Evolutionary conservation across 2,329 filamentous ascomycete species (phyloP).

Genomic region (Pseudopyrenochaeta lycopersici): DNA sequence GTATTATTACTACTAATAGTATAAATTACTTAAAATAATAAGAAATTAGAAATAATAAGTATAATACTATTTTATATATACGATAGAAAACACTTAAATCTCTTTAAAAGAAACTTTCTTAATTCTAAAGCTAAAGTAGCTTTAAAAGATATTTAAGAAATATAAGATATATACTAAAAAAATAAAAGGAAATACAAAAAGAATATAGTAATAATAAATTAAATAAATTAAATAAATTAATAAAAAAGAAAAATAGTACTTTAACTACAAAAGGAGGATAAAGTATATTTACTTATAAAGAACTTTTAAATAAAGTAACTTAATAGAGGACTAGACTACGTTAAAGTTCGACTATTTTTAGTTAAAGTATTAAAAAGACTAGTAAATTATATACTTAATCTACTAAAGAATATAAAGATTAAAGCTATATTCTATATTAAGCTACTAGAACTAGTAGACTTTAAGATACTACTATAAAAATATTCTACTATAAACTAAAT

Average conservation of each 20-base stretch:
- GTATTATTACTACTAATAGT: constrained; percentile 7
- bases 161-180: constrained; percentile 7
- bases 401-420: constrained; percentile 1
- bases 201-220: constrained; percentile 2
- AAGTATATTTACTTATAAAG: too few relatives aligned
- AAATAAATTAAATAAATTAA: constrained; percentile 13
- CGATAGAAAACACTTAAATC: constrained; percentile 11
- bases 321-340: constrained; percentile 4
- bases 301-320: too few relatives aligned
- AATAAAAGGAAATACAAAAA: constrained; percentile 1
- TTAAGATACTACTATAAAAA: constrained; percentile 7
- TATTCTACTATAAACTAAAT: constrained; percentile 2
- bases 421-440: constrained; percentile 4
- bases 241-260: constrained; percentile 19
- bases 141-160: constrained; percentile 1
- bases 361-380: background rate
- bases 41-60: constrained; percentile 1
- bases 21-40: constrained; percentile 12
- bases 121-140: background rate
- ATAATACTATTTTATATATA: constrained; percentile 7
- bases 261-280: constrained; percentile 15
- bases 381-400: too few relatives aligned
- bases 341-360: constrained; percentile 12
- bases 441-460: constrained; percentile 2
- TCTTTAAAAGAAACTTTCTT: constrained; percentile 13